Conservation (phyloP, 495 filamentous ascomycete genomes). For the Achaetomiella virescens region DNA sequence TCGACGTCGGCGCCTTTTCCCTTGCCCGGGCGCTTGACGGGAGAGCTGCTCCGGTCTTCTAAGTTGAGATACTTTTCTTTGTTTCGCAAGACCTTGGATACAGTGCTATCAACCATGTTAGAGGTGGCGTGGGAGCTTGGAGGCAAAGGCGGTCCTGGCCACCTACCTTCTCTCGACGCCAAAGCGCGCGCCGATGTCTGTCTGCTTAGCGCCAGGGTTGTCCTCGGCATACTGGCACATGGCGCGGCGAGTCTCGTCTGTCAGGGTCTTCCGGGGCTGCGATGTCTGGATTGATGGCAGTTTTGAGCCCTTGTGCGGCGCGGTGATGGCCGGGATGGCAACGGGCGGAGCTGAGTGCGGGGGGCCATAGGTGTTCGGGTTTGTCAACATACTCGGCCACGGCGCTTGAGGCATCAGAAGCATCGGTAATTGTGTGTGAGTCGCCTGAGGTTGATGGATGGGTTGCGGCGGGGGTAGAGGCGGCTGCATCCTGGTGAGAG, state of each 20-base stretch:
- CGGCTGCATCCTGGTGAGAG: slow-evolving; percentile 39
- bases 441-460: slow-evolving; percentile 31
- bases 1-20: slow-evolving; percentile 94
- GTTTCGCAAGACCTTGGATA: slow-evolving; percentile 93
- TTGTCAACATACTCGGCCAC: slow-evolving; percentile 68
- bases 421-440: slow-evolving; percentile 46
- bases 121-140: background rate
- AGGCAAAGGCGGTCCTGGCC: background rate
- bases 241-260: slow-evolving; percentile 79
- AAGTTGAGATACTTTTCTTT: slow-evolving; percentile 94
- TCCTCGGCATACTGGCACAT: slow-evolving; percentile 98
- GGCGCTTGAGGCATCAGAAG: slow-evolving; percentile 59
- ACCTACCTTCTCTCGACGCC: slow-evolving; percentile 95
- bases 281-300: slow-evolving; percentile 44
- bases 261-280: slow-evolving; percentile 81
- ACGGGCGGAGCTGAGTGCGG: slow-evolving; percentile 48
- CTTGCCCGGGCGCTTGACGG: slow-evolving; percentile 73
- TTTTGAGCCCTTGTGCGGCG: slow-evolving; percentile 43
- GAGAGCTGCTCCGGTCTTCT: slow-evolving; percentile 81
- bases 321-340: slow-evolving; percentile 49
- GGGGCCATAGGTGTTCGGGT: slow-evolving; percentile 39
- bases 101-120: slow-evolving; percentile 59
- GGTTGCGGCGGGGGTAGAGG: slow-evolving; percentile 35
- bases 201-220: slow-evolving; percentile 91
- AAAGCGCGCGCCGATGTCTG: slow-evolving; percentile 94